A percentile compares a stretch with the other conserved stretches of the same genome.
Evolutionary conservation across 495 filamentous ascomycete genomes (phyloP).

Genomic region (Penicillium samsonianum): DNA sequence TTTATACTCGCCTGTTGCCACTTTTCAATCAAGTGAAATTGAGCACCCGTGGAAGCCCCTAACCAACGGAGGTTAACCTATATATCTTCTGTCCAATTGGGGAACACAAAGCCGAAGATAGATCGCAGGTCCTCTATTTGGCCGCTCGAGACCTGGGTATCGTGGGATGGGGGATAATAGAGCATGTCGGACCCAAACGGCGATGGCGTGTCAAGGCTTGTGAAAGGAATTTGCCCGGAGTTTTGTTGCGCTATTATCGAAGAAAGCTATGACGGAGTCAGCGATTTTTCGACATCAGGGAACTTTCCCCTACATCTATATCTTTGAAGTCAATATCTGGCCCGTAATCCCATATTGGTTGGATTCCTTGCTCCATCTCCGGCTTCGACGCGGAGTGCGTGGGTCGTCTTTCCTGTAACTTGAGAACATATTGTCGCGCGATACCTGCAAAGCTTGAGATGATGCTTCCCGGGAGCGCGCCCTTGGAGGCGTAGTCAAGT

Average conservation of each 20-base stretch:
- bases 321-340: background rate
- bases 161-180: background rate
- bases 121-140: background rate
- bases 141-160: background rate
- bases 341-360: slow-evolving; percentile 1
- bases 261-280: background rate
- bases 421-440: slow-evolving; percentile 30
- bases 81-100: background rate
- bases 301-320: background rate
- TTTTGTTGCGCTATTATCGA: background rate
- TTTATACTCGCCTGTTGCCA: background rate
- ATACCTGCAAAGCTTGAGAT: slow-evolving; percentile 37
- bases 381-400: background rate
- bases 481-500: slow-evolving; percentile 35
- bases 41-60: background rate
- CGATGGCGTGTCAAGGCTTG: background rate
- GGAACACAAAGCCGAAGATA: background rate
- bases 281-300: background rate
- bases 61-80: background rate
- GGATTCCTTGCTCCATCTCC: background rate
- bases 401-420: slow-evolving; percentile 1
- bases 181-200: background rate
- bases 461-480: slow-evolving; percentile 32
- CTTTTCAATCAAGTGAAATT: background rate
- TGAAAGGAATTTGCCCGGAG: background rate